These are phyloP conservation scores for Spiraea crenata DNA, from an alignment of 331 rosid species.

Conservation along the genomic window DNA sequence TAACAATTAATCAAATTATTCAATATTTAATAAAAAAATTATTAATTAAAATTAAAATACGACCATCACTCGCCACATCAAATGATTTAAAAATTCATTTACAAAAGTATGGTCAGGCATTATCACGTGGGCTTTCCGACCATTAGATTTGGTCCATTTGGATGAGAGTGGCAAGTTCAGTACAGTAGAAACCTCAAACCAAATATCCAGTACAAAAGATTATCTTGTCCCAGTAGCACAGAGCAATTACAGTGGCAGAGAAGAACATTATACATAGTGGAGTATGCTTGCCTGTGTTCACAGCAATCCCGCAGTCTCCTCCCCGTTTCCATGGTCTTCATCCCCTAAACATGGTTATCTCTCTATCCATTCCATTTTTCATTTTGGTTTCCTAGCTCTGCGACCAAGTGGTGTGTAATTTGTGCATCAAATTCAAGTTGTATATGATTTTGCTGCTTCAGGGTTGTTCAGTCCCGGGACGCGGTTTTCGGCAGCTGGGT, in stretches of 20 bases:
- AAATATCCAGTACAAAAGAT: too few species aligned
- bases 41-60: too few species aligned
- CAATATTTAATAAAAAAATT: too few species aligned
- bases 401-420: not conserved
- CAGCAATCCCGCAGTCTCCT: constrained; percentile 25
- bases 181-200: too few species aligned
- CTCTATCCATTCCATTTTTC: not conserved
- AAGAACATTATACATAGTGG: not conserved
- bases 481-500: constrained; percentile 28
- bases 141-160: too few species aligned
- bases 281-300: constrained; percentile 38
- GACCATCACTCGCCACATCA: too few species aligned
- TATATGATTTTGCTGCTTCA: constrained; percentile 3
- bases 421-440: not conserved
- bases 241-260: not conserved
- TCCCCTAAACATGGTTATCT: constrained; percentile 16
- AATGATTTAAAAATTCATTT: too few species aligned
- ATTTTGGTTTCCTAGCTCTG: not conserved
- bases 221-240: too few species aligned
- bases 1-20: too few species aligned
- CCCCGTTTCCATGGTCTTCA: constrained; percentile 38
- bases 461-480: constrained; percentile 24
- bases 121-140: too few species aligned
- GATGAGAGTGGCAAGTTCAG: too few species aligned
- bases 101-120: too few species aligned